These are phyloP conservation scores for Talaromyces liani DNA, from an alignment of 495 filamentous ascomycete species.

Conservation along the genomic window DNA sequence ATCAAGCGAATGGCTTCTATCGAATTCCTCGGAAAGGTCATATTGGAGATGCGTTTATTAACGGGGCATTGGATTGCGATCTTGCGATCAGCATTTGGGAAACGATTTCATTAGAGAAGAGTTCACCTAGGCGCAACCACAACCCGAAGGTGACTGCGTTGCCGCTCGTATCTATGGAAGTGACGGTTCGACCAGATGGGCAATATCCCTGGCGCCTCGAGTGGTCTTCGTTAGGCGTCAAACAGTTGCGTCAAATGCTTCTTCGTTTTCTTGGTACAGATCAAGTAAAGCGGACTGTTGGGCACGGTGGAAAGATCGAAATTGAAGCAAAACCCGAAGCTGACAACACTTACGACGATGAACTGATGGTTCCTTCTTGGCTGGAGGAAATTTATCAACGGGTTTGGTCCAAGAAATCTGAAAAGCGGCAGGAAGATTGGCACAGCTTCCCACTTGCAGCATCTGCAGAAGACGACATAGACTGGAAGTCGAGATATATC, in stretches of 20 bases:
- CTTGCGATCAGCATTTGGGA: not conserved
- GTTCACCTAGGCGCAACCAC: not conserved
- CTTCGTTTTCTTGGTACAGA: too few relatives aligned
- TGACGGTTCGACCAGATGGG: not conserved
- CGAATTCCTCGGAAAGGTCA: not conserved
- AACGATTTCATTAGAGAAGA: not conserved
- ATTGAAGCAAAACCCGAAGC: not conserved
- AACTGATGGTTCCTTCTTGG: not conserved
- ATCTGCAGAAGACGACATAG: not conserved
- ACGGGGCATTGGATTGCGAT: not conserved
- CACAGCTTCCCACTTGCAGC: not conserved
- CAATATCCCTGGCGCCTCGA: too few relatives aligned
- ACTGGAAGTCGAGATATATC: not conserved
- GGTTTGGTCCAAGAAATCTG: not conserved
- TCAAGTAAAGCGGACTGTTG: too few relatives aligned
- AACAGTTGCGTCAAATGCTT: too few relatives aligned
- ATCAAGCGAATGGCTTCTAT: too few relatives aligned
- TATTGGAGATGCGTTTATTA: not conserved
- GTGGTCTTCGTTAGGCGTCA: too few relatives aligned
- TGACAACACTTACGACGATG: not conserved
- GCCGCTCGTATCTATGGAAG: not conserved
- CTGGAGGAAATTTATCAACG: not conserved
- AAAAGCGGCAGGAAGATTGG: not conserved
- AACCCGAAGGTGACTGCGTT: not conserved
- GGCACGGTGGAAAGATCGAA: not conserved